These are phyloP conservation scores for Colletotrichum costaricense DNA, from an alignment of 2,329 filamentous ascomycete species.

Conservation along the genomic window DNA sequence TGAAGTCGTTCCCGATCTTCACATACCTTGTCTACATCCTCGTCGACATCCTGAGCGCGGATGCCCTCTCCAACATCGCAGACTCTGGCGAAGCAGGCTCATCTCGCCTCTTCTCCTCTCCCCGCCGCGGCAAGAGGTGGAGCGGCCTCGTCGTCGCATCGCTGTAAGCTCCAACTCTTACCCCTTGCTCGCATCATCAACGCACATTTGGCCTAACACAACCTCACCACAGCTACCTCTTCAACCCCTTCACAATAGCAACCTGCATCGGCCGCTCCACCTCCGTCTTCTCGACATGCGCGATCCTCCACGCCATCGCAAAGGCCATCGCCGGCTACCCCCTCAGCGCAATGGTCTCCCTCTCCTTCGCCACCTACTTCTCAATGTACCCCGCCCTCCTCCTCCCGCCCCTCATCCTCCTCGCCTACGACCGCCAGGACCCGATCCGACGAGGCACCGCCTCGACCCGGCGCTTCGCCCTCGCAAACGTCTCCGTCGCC, in stretches of 20 bases:
- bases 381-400: slow-evolving; percentile 92
- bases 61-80: slow-evolving; percentile 82
- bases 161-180: slow-evolving; percentile 65
- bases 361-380: slow-evolving; percentile 89
- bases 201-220: slow-evolving; percentile 88
- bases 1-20: slow-evolving; percentile 73
- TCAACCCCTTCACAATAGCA: slow-evolving; percentile 93
- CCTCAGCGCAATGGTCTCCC: slow-evolving; percentile 82
- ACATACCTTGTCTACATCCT: slow-evolving; percentile 84
- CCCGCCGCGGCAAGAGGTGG: slow-evolving; percentile 80
- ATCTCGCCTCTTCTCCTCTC: slow-evolving; percentile 82
- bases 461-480: slow-evolving; percentile 59
- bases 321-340: slow-evolving; percentile 81
- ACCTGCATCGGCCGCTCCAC: slow-evolving; percentile 93
- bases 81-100: slow-evolving; percentile 81
- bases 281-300: slow-evolving; percentile 87
- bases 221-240: slow-evolving; percentile 76
- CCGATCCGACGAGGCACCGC: slow-evolving; percentile 49
- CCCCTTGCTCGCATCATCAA: neutral
- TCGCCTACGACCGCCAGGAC: slow-evolving; percentile 78
- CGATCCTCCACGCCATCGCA: slow-evolving; percentile 85
- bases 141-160: slow-evolving; percentile 81
- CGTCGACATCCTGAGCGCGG: slow-evolving; percentile 84
- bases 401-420: slow-evolving; percentile 82
- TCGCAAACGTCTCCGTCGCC: slow-evolving; percentile 64